phyloP scores from a whole-genome alignment of 768 basidiomycete genomes.

The Macrolepiota dolichaula region DNA sequence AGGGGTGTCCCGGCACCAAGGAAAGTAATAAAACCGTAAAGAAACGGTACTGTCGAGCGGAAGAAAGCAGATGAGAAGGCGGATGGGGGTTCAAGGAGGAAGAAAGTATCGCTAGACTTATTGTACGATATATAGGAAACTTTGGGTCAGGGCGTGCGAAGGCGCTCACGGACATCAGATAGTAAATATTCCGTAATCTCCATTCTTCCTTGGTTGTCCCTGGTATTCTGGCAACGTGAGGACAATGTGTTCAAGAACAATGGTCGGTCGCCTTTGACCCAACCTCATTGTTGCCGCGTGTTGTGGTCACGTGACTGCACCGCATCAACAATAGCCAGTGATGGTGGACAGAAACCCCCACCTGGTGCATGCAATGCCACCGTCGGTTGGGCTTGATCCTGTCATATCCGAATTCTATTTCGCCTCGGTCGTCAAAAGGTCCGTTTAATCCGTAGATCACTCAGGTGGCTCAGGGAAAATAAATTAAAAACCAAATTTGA shows the following conservation, averaged over 20 bases:
- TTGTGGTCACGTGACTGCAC: conserved; percentile 5
- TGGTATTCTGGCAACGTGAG: not conserved
- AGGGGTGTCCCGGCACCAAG: conserved; percentile 10
- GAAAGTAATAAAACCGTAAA: not conserved
- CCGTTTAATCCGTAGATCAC: too few relatives aligned
- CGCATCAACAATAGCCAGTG: not conserved
- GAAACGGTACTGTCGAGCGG: not conserved
- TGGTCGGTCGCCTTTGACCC: not conserved
- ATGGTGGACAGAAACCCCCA: too few relatives aligned
- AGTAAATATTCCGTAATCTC: not conserved
- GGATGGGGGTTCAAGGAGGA: not conserved
- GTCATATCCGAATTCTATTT: too few relatives aligned
- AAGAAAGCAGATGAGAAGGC: not conserved
- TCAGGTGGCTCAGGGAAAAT: not conserved
- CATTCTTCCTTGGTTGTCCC: conserved; percentile 6
- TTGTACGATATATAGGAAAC: conserved; percentile 10
- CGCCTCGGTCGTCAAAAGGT: too few relatives aligned
- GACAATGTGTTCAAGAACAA: conserved; percentile 11
- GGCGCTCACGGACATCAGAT: not conserved
- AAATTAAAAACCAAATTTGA: not conserved
- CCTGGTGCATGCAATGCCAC: too few relatives aligned
- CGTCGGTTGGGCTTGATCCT: too few relatives aligned
- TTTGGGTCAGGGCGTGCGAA: not conserved
- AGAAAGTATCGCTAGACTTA: not conserved
- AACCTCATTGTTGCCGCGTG: conserved; percentile 4